These are phyloP conservation scores for Phylloporus sp. DNA, from an alignment of 768 basidiomycete species.

Conservation along the genomic window DNA sequence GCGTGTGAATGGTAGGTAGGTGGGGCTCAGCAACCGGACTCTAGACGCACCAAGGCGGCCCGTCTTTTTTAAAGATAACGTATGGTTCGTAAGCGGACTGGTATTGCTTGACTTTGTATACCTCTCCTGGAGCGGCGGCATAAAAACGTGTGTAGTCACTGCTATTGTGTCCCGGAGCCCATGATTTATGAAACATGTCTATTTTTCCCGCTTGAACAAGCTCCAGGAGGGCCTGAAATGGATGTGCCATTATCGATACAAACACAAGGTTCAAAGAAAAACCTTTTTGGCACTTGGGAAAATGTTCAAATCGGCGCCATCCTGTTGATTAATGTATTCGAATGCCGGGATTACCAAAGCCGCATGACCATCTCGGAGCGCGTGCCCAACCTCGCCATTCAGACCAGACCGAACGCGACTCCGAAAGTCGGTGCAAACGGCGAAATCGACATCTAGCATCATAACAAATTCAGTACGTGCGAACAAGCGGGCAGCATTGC, in stretches of 20 bases:
- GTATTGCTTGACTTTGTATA: slow-evolving; percentile 75
- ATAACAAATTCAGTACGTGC: slow-evolving; percentile 81
- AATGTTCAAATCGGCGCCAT: slow-evolving; percentile 51
- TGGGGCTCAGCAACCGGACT: not conserved
- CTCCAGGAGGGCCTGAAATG: slow-evolving; percentile 47
- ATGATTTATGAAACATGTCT: slow-evolving; percentile 73
- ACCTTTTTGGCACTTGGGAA: slow-evolving; percentile 76
- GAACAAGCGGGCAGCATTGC: slow-evolving; percentile 81
- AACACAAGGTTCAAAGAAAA: not conserved
- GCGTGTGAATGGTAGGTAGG: not conserved
- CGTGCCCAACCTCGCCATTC: slow-evolving; percentile 28
- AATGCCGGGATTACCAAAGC: slow-evolving; percentile 86
- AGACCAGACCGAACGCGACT: slow-evolving; percentile 45
- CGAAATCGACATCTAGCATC: slow-evolving; percentile 92
- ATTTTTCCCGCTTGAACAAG: slow-evolving; percentile 56
- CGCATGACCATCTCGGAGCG: slow-evolving; percentile 54
- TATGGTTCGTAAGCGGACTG: slow-evolving; percentile 89
- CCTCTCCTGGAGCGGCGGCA: slow-evolving; percentile 53
- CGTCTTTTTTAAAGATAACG: slow-evolving; percentile 73
- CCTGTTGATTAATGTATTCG: slow-evolving; percentile 64
- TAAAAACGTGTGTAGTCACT: slow-evolving; percentile 75
- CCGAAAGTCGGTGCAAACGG: slow-evolving; percentile 77
- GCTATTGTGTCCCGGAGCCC: slow-evolving; percentile 77
- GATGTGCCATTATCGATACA: not conserved
- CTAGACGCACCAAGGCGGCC: slow-evolving; percentile 60